A percentile compares a stretch with the other conserved stretches of the same genome.
phyloP scores from a whole-genome alignment of 164 flowering plant species.

The Macadamia tetraphylla region DNA sequence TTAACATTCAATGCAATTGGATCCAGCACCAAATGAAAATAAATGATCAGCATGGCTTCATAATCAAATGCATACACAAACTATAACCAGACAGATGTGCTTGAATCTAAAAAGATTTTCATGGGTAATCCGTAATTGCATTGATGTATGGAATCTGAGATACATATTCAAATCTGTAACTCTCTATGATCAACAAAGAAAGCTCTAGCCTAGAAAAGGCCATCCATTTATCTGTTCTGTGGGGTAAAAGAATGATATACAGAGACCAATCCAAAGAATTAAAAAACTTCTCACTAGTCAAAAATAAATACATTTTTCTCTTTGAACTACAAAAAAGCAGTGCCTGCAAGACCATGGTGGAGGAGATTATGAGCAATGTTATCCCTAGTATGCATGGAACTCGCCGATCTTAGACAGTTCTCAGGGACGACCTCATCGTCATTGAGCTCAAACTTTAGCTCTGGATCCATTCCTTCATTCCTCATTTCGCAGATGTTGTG shows the following conservation, averaged over 20 bases:
- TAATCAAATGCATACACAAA: too few species aligned
- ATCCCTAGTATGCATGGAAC: constrained; percentile 52
- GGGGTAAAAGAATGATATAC: constrained; percentile 3
- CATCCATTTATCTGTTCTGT: background rate
- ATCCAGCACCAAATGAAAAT: too few species aligned
- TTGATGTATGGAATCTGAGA: background rate
- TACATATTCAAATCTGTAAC: background rate
- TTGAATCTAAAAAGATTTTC: background rate
- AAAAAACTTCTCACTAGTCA: background rate
- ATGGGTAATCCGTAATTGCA: background rate
- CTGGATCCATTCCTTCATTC: constrained; percentile 48
- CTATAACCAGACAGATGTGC: too few species aligned
- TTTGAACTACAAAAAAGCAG: constrained; percentile 30
- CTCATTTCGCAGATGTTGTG: constrained; percentile 77
- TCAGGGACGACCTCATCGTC: constrained; percentile 67
- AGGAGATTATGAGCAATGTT: constrained; percentile 67
- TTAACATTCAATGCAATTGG: too few species aligned
- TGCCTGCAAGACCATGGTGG: constrained; percentile 67
- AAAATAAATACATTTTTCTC: background rate
- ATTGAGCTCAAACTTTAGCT: constrained; percentile 34
- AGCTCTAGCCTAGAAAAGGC: background rate
- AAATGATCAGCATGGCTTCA: too few species aligned
- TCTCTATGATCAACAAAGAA: background rate
- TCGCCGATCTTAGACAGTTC: constrained; percentile 32
- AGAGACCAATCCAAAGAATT: background rate